Base-by-base conservation (phyloP, 2,329 filamentous ascomycete genomes). In the Paecilomyces formosus region DNA sequence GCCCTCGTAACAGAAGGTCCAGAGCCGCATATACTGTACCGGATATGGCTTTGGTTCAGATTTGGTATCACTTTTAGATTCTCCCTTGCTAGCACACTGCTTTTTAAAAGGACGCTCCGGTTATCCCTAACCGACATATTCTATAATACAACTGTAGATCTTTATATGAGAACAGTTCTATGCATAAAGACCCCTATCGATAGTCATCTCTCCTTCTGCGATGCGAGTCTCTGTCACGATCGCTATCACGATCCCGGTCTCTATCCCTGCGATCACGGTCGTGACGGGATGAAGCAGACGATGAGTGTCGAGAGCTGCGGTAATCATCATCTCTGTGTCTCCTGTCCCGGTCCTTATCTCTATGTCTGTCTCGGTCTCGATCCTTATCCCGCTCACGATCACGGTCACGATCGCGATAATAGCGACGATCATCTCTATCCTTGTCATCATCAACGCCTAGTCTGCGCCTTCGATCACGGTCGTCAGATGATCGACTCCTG, bases 381-480 rank as follows among this genome's bases (percentile, higher is more conserved):
- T 70, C 68, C 13, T 68, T 65, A 33, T 70, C 67, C 45, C 57
- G 63, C 53, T 65, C 65, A 53, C 63, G 64, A 60, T 65, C 68
- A n/a, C 65, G 65, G 54, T 72, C 68, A 5, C 69, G 66, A 55
- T 74, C 72, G 49, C 70, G 68, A 55, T 75, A 70, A 53, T 59
- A 56, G 6, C 65, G 66, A 31, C 58, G 58, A 28, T 65, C 62
- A 28, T 62, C 60, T 31, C 68, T 63, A 22, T 66, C 70, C 54
- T 65, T 63, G 59, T 66, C 70, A 30, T 69, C 70, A 62, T 79
- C 78, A 6, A 71, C 69, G 58, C 75, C 70, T 50, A 68, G 69
- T 45, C 71, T 72, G 39, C 71, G 68, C 54, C 70, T 66, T 18
- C 70, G 72, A 55, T 74, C 66, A 26, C 70, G 69, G 55, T 73